Evolutionary conservation across 2,329 filamentous ascomycete genomes (phyloP), one percentile per base, ranked within the genome.

Genomic region (Pseudogymnoascus sp.): DNA sequence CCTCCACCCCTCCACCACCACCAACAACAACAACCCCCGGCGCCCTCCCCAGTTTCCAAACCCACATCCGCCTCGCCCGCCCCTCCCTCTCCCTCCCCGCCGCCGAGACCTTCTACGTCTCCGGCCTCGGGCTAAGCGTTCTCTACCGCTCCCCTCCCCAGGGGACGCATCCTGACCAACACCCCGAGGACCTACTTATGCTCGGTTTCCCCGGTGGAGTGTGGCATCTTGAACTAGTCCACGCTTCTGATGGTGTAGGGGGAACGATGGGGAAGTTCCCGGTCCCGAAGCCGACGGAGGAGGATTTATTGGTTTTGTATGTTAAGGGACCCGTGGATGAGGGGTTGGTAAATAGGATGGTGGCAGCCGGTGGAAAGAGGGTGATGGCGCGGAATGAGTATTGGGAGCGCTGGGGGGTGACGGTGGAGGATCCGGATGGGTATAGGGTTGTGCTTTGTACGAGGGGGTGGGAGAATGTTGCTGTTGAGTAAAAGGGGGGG

Each of bases 301-400:
- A 80, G 66, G 79, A 80, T 63, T 69, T 80, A 28, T 68, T 80
- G 2, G 74, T 80, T 7, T 79, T 80, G 51, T 79, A 80, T 68
- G 68, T 80, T 0, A 73, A 75, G 0, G 73, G 75, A 2, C 36
- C 66, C 1, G 67, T 65, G 0, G 71, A 71, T 1, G 77, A 68
- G 11, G 65, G 64, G 0, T 74, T 75, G 3, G 71, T 78, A 0
- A 63, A 68, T 45, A 73, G 70, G 37, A 77, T 80, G 73, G 69
- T 76, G 34, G 51, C 65, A 1, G 67, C 67, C 4, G 78, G 77
- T 1, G 76, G 77, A 39, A 62, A 54, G 11, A 66, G 74, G 1
- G 76, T 80, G 25, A 65, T 69, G 25, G 76, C 75, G 66, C 75
- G 74, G 65, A 80, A 80, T 65, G 76, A 77, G 5, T 80, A 78